Conservation (phyloP, 495 filamentous ascomycete species). For the Daldinia decipiens region DNA sequence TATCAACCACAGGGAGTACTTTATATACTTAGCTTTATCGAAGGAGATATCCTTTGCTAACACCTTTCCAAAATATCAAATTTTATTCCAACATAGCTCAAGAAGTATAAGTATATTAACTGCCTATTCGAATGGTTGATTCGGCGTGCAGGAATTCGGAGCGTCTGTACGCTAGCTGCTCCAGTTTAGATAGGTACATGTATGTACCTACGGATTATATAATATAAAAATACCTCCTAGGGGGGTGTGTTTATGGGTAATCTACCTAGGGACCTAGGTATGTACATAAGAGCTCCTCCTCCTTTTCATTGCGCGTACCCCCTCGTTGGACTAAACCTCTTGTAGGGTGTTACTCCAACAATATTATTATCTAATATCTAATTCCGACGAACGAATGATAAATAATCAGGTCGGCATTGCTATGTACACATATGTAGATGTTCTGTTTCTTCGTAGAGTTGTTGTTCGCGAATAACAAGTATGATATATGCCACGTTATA, state of each 20-base stretch:
- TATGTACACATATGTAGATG: background rate
- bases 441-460: conserved; percentile 33
- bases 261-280: too few species aligned
- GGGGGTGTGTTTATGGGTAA: conserved; percentile 6
- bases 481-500: conserved; percentile 38
- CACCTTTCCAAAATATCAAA: background rate
- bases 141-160: too few species aligned
- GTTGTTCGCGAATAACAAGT: conserved; percentile 32
- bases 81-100: background rate
- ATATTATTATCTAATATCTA: conserved; percentile 36
- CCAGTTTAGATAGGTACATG: background rate
- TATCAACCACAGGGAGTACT: conserved; percentile 15
- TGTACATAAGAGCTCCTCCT: too few species aligned
- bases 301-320: conserved; percentile 32
- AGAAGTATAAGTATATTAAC: background rate
- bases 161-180: background rate
- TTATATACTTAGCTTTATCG: background rate
- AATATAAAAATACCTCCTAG: background rate
- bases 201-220: background rate
- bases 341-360: conserved; percentile 27
- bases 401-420: background rate
- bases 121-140: background rate
- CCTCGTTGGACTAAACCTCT: conserved; percentile 15
- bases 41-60: background rate
- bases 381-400: conserved; percentile 29